Evolutionary conservation across 306 rosid genomes (phyloP).

Genomic region (Lithocarpus polystachyus): DNA sequence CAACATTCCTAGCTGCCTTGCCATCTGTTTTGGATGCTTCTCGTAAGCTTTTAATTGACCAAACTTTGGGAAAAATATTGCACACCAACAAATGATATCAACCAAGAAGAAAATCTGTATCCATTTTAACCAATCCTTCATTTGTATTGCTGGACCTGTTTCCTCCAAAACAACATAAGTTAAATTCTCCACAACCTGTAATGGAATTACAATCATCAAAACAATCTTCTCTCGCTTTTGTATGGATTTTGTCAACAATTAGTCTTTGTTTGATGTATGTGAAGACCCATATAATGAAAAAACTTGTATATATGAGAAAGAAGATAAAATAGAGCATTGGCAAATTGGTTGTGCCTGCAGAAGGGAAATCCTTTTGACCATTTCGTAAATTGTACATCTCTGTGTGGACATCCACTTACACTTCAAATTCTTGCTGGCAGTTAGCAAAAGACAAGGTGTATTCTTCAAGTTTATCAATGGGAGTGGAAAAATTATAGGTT

Average conservation of each 20-base stretch:
- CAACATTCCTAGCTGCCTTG: constrained; percentile 6
- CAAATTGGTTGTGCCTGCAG: no score
- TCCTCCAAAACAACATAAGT: constrained; percentile 1
- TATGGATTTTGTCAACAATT: neutral
- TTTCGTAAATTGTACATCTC: no score
- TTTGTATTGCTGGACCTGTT: neutral
- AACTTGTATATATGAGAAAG: neutral
- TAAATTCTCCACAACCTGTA: constrained; percentile 14
- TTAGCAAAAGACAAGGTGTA: no score
- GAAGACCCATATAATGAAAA: neutral
- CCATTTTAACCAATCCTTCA: constrained; percentile 7
- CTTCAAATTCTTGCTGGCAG: no score
- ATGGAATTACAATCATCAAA: constrained; percentile 9
- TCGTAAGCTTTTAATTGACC: constrained; percentile 1
- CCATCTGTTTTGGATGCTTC: constrained; percentile 15
- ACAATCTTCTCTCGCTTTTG: constrained; percentile 19
- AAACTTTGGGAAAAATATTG: constrained; percentile 8
- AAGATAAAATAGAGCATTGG: neutral
- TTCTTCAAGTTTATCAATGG: no score
- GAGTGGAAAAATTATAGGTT: no score
- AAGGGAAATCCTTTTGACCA: no score
- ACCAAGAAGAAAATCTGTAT: neutral
- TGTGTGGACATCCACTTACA: no score
- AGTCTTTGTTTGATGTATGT: neutral
- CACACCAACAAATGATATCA: constrained; percentile 10